A percentile compares a stretch with the other conserved stretches of the same genome.
Evolutionary conservation across 2,329 filamentous ascomycete species (phyloP).

Genomic region (Fusarium longipes): DNA sequence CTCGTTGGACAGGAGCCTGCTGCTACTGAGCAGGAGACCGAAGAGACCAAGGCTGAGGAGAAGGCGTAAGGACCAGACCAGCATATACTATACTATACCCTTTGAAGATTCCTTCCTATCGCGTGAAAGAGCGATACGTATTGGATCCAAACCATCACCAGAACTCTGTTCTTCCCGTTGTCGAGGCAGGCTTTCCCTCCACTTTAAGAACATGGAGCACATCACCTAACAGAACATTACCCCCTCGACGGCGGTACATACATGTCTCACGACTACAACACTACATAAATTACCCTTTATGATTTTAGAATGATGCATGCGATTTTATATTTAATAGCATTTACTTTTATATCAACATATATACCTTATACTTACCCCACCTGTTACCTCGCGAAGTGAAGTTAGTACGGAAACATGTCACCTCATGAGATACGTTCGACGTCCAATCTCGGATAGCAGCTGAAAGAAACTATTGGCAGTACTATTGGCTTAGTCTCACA

Average conservation of each 20-base stretch:
- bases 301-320: slow-evolving; percentile 12
- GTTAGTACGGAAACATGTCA: not conserved
- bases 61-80: not conserved
- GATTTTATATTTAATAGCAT: slow-evolving; percentile 9
- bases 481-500: not conserved
- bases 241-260: not conserved
- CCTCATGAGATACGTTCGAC: no score
- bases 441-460: not conserved
- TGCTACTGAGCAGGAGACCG: not conserved
- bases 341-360: not conserved
- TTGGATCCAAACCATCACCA: not conserved
- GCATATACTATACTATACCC: not conserved
- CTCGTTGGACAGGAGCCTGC: slow-evolving; percentile 21
- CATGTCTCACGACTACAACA: slow-evolving; percentile 5
- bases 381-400: not conserved
- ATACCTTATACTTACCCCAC: not conserved
- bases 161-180: slow-evolving; percentile 6
- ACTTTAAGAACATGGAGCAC: slow-evolving; percentile 5
- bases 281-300: slow-evolving; percentile 11
- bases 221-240: slow-evolving; percentile 2
- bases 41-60: not conserved
- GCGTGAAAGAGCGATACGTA: not conserved
- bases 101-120: not conserved
- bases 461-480: not conserved
- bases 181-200: slow-evolving; percentile 3